Evolutionary conservation across 2,329 filamentous ascomycete species (phyloP), one percentile per base, ranked within the genome.

Genomic region (Gaeumannomyces tritici): DNA sequence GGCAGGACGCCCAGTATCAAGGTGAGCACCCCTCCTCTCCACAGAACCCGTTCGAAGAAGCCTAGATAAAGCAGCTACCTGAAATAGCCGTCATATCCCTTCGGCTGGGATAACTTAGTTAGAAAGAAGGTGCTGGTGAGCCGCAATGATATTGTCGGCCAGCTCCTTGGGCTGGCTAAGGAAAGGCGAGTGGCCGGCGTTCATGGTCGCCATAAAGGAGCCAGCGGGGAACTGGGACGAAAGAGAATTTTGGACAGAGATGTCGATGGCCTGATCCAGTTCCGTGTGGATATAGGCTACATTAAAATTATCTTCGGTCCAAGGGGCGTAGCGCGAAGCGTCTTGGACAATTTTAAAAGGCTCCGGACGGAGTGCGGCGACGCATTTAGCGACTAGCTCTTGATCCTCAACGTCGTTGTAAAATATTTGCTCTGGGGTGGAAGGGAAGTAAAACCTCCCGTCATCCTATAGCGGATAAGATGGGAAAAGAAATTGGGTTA

Each of bases 111-210:
- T n/a, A n/a, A n/a, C n/a, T n/a, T n/a, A n/a, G n/a, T n/a, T n/a
- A n/a, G n/a, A n/a, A n/a, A n/a, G n/a, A n/a, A n/a, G n/a, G n/a
- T 51, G 42, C 42, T 51, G 9, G 42, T 51, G 24, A 3, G 42
- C 42, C 7, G 42, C 42, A 21, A 51, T 21, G 0, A 51, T 18
- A 21, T 80, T 68, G 2, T 65, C 65, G 1, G 69, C 75, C 1
- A 76, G 76, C 63, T 76, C 74, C 2, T 72, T 68, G 0, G 79
- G 76, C 65, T 68, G 70, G 67, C 79, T 82, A 66, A 83, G 62
- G 69, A 83, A 78, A 0, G 79, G 78, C 13, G 77, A 80, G 69
- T 83, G 80, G 24, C 79, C 76, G 24, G 72, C 77, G 54, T 67
- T 64, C 56, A 82, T 63, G 6, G 5, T 56, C 2, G 27, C 60